A percentile compares a stretch with the other conserved stretches of the same genome.
Evolutionary conservation across 306 rosid species (phyloP).

Genomic region (Leucaena leucocephala): DNA sequence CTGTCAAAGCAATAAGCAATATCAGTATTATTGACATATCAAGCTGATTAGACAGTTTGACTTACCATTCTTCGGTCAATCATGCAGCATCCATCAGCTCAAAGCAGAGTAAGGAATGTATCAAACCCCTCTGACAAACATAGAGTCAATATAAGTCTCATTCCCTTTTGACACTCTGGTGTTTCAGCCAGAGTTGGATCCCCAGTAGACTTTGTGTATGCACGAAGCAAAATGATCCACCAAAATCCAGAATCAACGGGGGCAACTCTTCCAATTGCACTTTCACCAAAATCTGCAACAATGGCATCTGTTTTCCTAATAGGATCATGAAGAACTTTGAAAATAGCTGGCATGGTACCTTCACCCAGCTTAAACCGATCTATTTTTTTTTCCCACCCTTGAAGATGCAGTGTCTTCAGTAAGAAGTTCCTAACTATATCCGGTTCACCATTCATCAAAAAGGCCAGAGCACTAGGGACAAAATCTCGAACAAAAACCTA

Average conservation of each 20-base stretch:
- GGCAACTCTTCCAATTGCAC: conserved; percentile 95
- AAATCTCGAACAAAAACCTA: conserved; percentile 92
- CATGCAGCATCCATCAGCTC: conserved; percentile 91
- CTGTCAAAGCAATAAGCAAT: not conserved
- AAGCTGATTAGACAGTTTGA: conserved; percentile 9
- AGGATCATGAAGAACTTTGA: conserved; percentile 88
- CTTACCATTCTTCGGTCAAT: conserved; percentile 90
- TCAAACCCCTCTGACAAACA: conserved; percentile 93
- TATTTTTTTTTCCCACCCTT: conserved; percentile 86
- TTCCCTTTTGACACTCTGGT: conserved; percentile 79
- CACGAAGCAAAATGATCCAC: conserved; percentile 93
- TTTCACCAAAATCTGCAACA: conserved; percentile 89
- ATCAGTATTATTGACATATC: not conserved
- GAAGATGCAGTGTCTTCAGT: conserved; percentile 81
- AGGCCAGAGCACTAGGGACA: conserved; percentile 89
- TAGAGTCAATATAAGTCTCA: conserved; percentile 78
- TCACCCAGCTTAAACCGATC: conserved; percentile 92
- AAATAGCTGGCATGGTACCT: conserved; percentile 95
- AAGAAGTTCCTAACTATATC: conserved; percentile 84
- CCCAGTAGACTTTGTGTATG: conserved; percentile 89
- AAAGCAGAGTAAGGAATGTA: conserved; percentile 88
- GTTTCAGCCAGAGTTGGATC: conserved; percentile 75
- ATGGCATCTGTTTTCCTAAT: conserved; percentile 70
- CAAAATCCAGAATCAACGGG: conserved; percentile 96
- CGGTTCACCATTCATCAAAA: conserved; percentile 91